phyloP scores from a whole-genome alignment of 352 stramenopile species.

The Blastocystis sp. region DNA sequence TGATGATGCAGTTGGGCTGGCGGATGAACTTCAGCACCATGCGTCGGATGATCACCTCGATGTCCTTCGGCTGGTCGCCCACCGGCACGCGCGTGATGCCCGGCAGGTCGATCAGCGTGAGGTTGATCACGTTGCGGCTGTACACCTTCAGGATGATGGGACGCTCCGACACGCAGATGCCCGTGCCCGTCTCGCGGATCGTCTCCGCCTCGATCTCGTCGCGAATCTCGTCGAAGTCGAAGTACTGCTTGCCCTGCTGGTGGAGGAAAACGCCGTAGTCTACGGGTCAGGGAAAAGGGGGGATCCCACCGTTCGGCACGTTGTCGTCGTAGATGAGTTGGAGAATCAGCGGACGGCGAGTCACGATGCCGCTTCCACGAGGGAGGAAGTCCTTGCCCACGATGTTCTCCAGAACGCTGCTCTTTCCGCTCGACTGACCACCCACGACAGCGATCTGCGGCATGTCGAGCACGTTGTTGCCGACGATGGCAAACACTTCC shows the following conservation, averaged over 20 bases:
- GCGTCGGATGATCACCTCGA: slow-evolving; percentile 97
- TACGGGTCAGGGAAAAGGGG: slow-evolving; percentile 79
- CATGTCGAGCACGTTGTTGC: slow-evolving; percentile 85
- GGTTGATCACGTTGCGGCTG: slow-evolving; percentile 93
- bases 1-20: slow-evolving; percentile 98
- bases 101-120: slow-evolving; percentile 98
- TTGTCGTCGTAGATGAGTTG: slow-evolving; percentile 84
- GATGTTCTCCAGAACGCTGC: slow-evolving; percentile 80
- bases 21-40: slow-evolving; percentile 97
- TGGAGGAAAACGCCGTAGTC: slow-evolving; percentile 99
- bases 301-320: background rate
- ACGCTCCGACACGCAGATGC: slow-evolving; percentile 33
- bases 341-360: slow-evolving; percentile 92
- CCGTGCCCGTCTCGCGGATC: slow-evolving; percentile 15
- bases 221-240: slow-evolving; percentile 92
- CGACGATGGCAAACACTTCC: slow-evolving; percentile 95
- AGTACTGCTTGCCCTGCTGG: slow-evolving; percentile 88
- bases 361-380: slow-evolving; percentile 96
- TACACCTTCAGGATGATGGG: slow-evolving; percentile 98
- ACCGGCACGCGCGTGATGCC: slow-evolving; percentile 95
- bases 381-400: slow-evolving; percentile 91
- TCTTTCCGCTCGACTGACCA: slow-evolving; percentile 81
- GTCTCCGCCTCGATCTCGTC: slow-evolving; percentile 39
- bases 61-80: slow-evolving; percentile 96
- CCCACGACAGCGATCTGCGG: slow-evolving; percentile 79